Evolutionary conservation across 352 stramenopile species (phyloP), one percentile per base, ranked within the genome.

Genomic region (Phytophthora pluvialis): DNA sequence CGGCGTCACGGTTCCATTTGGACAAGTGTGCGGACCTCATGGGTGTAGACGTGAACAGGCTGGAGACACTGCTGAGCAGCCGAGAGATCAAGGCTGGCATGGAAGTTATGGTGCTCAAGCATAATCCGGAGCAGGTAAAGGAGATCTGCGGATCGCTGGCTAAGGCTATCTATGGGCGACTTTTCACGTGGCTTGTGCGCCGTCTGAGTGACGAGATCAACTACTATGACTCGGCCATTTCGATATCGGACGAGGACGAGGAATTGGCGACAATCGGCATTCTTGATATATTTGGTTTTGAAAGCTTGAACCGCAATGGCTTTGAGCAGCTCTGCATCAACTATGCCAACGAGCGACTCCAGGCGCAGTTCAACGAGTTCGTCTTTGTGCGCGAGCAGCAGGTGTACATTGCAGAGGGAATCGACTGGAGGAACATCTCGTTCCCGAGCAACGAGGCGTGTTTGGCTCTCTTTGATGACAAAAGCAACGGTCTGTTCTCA

Each of bases 181-280:
- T 99, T 1, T 99, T 99, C 75, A 88, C 91, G 29, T 98, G 93
- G 80, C 89, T 99, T 43, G 97, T 99, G 4, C 70, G 77, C 7
- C 83, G 88, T 26, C 61, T 96, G 25, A 94, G 83, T 53, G 84
- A 92, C 40, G 80, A 83, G n/a, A 94, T 93, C 48, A 92, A 93
- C 50, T 91, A 83, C 50, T 78, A 66, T 29, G 75, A 90, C 18
- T 79, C 65, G n/a, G 32, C 70, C 3, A 49, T 56, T 21, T 81
- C 70, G 1, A 71, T 84, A 8, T 79, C 75, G 29, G 72, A 81
- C 26, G 65, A 77, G 26, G 72, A 83, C 36, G 75, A 85, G 11
- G 67, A 81, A 12, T 64, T 91, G 51, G 80, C 80, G 29, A 89
- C 77, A 0, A 94, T 97, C 21, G 85, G 88, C 3, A 97, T 97